Base-by-base conservation (phyloP, 805 yeast species). In the Pichia rugopelliculosa region DNA sequence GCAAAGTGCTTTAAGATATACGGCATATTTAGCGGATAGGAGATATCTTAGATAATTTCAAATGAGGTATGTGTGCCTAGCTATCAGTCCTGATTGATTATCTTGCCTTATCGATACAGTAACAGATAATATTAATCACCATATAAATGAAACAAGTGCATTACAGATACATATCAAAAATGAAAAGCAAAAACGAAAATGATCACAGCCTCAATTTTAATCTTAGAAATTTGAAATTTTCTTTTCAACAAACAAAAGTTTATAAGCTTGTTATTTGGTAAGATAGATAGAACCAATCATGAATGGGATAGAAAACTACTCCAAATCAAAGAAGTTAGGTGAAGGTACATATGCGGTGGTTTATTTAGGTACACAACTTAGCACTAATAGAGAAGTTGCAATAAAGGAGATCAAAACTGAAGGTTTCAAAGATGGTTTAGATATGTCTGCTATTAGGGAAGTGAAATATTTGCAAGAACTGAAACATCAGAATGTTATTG, bases 281-380 rank as follows among this genome's bases (percentile, higher is more conserved):
- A 15, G 2, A 30, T 30, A 30, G 5, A 30, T 15, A 4, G 34
- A 6, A 7, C 21, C 21, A 13, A 20, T 1, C 53, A 42, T 42
- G 43, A 36, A 24, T 26, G 47, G 57, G 59, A 37, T 57, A 1
- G 57, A 55, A 3, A 54, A 62, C 25, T 69, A 69, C 45, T 53
- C 68, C 6, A 69, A 69, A 52, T 96, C 89, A 48, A 80, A 77
- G 55, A 90, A 89, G 61, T 97, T 93, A 25, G 99, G 99, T 61
- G 99, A 93, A 68, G 99, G 99, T 67, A 93, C 99, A 0, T 93
- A 91, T 70, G 99, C 99, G 41, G 95, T 90, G 47, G 99, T 93
- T 6, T 88, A 82, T 59, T 72, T 90, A 15, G 98, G 98, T 2
- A 79, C 74, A 37, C 84, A 84, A 60, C 55, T 71, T 12, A 71